Evolutionary conservation across 768 basidiomycete genomes (phyloP).

Genomic region (Suillus clintonianus): DNA sequence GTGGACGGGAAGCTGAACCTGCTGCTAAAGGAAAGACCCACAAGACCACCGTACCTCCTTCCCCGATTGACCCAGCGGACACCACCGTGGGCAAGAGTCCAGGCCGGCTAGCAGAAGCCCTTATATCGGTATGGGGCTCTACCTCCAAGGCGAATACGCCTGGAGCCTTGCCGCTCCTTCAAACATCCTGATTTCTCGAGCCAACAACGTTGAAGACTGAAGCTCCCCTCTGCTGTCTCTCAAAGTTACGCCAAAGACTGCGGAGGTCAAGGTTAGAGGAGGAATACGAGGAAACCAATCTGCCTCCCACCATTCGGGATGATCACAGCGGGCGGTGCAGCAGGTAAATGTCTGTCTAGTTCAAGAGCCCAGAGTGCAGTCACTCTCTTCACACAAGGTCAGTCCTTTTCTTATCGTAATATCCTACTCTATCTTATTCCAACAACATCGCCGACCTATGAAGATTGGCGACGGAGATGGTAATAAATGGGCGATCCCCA

Average conservation of each 20-base stretch:
- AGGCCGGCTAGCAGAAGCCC: conserved; percentile 41
- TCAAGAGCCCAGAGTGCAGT: too few relatives aligned
- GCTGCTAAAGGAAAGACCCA: conserved; percentile 22
- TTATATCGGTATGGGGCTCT: conserved; percentile 53
- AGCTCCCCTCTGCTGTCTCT: conserved; percentile 8
- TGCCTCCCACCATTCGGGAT: too few relatives aligned
- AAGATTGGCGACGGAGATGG: too few relatives aligned
- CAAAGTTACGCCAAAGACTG: conserved; percentile 6
- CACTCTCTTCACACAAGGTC: too few relatives aligned
- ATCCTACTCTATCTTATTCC: too few relatives aligned
- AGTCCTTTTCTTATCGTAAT: too few relatives aligned
- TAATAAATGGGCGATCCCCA: too few relatives aligned
- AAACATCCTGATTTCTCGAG: conserved; percentile 23
- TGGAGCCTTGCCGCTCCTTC: conserved; percentile 27
- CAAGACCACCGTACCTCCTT: conserved; percentile 25
- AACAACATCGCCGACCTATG: too few relatives aligned
- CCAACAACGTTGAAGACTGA: conserved; percentile 21
- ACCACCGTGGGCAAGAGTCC: conserved; percentile 39
- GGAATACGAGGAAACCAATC: too few relatives aligned
- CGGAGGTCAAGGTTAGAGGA: conserved; percentile 10
- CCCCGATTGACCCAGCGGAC: conserved; percentile 37
- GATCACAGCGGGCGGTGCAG: too few relatives aligned
- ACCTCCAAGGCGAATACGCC: conserved; percentile 29
- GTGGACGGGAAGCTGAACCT: conserved; percentile 15
- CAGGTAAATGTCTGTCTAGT: too few relatives aligned